Base-by-base conservation (phyloP, 2,329 filamentous ascomycete genomes). In the Magnaporthiopsis rhizophila region DNA sequence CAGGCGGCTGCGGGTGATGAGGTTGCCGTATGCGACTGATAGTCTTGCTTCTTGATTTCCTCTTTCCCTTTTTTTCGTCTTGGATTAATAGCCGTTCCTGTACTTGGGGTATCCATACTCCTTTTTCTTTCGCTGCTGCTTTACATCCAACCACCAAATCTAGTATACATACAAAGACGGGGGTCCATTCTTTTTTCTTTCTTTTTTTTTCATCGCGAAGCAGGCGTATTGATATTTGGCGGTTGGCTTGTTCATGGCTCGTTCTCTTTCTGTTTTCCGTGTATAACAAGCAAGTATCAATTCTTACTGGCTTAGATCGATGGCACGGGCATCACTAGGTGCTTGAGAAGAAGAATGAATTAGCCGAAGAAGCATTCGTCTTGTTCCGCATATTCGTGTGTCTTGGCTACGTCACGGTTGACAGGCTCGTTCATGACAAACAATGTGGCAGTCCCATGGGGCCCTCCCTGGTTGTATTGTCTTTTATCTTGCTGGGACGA, bases 1-100 rank as follows among this genome's bases (percentile, higher is more conserved):
- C 3, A 34, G 61, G 24, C 45, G 65, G 65, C 65, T 11, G 28
- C 69, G n/a, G 64, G 64, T 26, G 72, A 64, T 34, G 62, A 64
- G 24, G 62, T 64, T 50, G 62, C 58, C 53, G 58, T 64, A 21
- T 12, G 36, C 7, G 62, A 64, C 45, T 64, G 32, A 28, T 24
- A 3, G 32, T 21, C 4, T 4, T 15, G 2, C 30, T 26, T 34
- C 6, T 38, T 21, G 12, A 2, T 38, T 36, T 45, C 13, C 32
- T 58, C 26, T 3, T 26, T 26, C 18, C 24, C 24, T 2, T 4
- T 12, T 28, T 58, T 36, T 28, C 15, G 12, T 11, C 28, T 30
- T 30, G 57, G 56, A 34, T 58, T 21, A 18, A 21, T 64, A 18
- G 34, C 15, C 59, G 28, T 24, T 24, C 13, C 32, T 56, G 56